Conservation (phyloP, 768 basidiomycete species). For the Multifurca ochricompacta region DNA sequence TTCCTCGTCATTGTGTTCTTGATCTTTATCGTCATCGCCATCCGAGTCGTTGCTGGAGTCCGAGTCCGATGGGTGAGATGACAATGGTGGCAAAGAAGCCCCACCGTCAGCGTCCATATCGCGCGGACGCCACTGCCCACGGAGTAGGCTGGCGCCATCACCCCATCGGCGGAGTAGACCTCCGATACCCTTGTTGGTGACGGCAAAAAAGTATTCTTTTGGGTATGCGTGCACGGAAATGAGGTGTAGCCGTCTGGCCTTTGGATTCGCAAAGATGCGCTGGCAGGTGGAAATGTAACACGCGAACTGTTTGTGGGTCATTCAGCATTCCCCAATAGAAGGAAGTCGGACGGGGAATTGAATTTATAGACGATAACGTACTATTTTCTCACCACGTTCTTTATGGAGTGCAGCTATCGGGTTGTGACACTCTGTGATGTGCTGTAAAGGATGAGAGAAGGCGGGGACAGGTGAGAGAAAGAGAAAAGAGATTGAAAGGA, state of each 20-base stretch:
- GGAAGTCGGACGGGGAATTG: too few relatives aligned
- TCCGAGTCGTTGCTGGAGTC: conserved; percentile 19
- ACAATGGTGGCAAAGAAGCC: conserved; percentile 60
- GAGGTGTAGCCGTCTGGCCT: conserved; percentile 70
- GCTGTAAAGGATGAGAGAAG: conserved; percentile 33
- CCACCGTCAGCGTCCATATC: conserved; percentile 24
- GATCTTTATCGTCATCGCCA: conserved; percentile 26
- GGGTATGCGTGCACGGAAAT: conserved; percentile 78
- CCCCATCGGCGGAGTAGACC: conserved; percentile 75
- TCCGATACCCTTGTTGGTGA: conserved; percentile 87
- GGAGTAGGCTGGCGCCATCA: conserved; percentile 72
- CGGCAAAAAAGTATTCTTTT: conserved; percentile 84
- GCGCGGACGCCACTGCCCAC: conserved; percentile 60
- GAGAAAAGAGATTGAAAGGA: neutral
- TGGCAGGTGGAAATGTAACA: conserved; percentile 62
- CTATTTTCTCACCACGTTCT: conserved; percentile 81
- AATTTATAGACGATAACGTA: too few relatives aligned
- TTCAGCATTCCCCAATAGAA: too few relatives aligned
- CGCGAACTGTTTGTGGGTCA: conserved; percentile 76
- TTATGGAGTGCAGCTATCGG: conserved; percentile 69
- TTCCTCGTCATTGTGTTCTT: conserved; percentile 22
- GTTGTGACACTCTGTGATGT: conserved; percentile 85
- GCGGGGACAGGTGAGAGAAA: neutral
- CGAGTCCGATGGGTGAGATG: too few relatives aligned
- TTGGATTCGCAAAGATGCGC: conserved; percentile 61